Evolutionary conservation across 805 yeast genomes (phyloP).

Genomic region (Pichia nakasei): DNA sequence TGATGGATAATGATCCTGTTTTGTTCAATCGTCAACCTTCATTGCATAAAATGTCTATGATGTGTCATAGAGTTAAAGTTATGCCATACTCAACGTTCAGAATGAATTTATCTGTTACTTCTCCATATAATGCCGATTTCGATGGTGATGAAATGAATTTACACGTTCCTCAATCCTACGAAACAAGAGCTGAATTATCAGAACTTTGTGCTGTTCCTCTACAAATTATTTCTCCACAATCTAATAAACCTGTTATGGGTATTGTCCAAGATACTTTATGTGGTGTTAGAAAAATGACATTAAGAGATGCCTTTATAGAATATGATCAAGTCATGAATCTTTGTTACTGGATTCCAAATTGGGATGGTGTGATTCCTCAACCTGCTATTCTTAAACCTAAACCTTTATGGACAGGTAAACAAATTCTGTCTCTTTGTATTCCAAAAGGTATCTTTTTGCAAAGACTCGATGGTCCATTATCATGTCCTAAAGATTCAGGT

Average conservation of each 20-base stretch:
- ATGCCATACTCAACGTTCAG: slow-evolving; percentile 99
- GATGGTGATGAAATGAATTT: slow-evolving; percentile 99
- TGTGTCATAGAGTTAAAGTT: slow-evolving; percentile 97
- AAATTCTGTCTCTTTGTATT: slow-evolving; percentile 81
- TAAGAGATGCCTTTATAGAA: slow-evolving; percentile 81
- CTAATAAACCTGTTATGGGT: slow-evolving; percentile 99
- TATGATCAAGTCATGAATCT: slow-evolving; percentile 94
- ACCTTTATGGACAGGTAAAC: slow-evolving; percentile 98
- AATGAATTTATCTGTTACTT: slow-evolving; percentile 90
- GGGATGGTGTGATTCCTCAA: slow-evolving; percentile 97
- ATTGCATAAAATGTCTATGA: slow-evolving; percentile 98
- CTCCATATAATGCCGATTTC: slow-evolving; percentile 99
- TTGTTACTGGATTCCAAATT: slow-evolving; percentile 93
- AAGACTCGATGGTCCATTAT: slow-evolving; percentile 81
- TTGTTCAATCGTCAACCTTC: slow-evolving; percentile 99
- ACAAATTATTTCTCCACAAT: slow-evolving; percentile 97
- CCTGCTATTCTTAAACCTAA: slow-evolving; percentile 93
- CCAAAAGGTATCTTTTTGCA: slow-evolving; percentile 95
- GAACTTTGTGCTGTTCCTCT: slow-evolving; percentile 95
- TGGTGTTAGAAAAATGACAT: slow-evolving; percentile 93
- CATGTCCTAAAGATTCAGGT: slow-evolving; percentile 88
- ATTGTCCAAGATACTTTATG: slow-evolving; percentile 97
- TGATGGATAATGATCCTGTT: slow-evolving; percentile 96
- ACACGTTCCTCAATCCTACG: slow-evolving; percentile 98
- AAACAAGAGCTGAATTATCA: slow-evolving; percentile 91